Conservation (phyloP, 2,329 filamentous ascomycete genomes). For the Penicillium palitans region DNA sequence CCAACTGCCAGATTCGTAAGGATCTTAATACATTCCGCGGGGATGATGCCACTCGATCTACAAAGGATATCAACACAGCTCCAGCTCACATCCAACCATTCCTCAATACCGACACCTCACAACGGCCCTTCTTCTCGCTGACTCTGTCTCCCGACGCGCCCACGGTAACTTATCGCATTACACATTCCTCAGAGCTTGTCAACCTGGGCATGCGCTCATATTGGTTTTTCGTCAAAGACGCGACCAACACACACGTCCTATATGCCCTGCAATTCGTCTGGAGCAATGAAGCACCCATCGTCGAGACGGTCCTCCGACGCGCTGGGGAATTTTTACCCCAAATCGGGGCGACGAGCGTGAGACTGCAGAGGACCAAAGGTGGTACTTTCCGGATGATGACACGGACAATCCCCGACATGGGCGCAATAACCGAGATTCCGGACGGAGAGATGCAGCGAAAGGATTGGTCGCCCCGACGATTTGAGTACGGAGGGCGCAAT, state of each 20-base stretch:
- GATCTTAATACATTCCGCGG: constrained; percentile 1
- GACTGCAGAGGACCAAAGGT: constrained; percentile 13
- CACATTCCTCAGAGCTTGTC: constrained; percentile 19
- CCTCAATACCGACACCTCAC: background rate
- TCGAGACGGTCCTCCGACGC: constrained; percentile 18
- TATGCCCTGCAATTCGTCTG: constrained; percentile 21
- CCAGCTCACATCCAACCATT: constrained; percentile 1
- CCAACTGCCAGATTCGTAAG: constrained; percentile 3
- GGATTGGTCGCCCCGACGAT: constrained; percentile 20
- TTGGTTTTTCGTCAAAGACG: constrained; percentile 23
- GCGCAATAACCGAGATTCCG: constrained; percentile 14
- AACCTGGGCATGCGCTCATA: constrained; percentile 15
- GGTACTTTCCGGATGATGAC: constrained; percentile 18
- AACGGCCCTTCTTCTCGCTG: constrained; percentile 3
- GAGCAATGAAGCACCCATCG: constrained; percentile 18
- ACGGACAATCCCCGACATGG: constrained; percentile 15
- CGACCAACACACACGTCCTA: constrained; percentile 17
- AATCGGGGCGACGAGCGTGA: constrained; percentile 17
- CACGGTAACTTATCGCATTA: constrained; percentile 16
- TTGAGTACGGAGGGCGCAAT: constrained; percentile 19
- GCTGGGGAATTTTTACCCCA: constrained; percentile 19
- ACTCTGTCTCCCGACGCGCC: background rate
- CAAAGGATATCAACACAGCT: background rate
- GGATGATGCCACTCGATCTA: background rate
- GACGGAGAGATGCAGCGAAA: constrained; percentile 15